A percentile compares a stretch with the other conserved stretches of the same genome.
phyloP scores from a whole-genome alignment of 768 basidiomycete species.

The Cystobasidium onofrii region DNA sequence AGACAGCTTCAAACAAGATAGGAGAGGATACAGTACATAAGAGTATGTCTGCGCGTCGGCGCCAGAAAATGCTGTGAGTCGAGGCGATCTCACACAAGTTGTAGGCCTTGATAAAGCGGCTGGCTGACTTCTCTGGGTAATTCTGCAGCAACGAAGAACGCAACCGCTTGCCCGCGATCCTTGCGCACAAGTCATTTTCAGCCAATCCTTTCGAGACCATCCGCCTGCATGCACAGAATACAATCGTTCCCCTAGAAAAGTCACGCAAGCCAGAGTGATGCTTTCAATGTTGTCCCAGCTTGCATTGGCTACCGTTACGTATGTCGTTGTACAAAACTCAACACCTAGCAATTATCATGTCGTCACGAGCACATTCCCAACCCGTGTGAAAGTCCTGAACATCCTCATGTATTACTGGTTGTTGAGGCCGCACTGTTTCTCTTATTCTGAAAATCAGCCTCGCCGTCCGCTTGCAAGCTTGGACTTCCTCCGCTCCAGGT shows the following conservation, averaged over 20 bases:
- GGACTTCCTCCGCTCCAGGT: conserved; percentile 10
- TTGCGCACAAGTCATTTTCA: conserved; percentile 36
- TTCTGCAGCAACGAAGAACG: conserved; percentile 33
- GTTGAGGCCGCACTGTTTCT: background rate
- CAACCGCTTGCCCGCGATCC: conserved; percentile 36
- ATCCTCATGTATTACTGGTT: background rate
- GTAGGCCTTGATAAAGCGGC: background rate
- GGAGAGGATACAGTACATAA: conserved; percentile 21
- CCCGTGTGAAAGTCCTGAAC: no score
- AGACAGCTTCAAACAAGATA: conserved; percentile 13
- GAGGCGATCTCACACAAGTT: background rate
- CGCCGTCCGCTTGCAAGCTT: background rate
- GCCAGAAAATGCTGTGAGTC: conserved; percentile 24
- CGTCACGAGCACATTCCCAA: background rate
- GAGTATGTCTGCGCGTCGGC: conserved; percentile 17
- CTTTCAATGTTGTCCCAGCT: background rate
- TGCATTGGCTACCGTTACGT: background rate
- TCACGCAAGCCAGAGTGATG: background rate
- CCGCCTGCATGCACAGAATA: conserved; percentile 37
- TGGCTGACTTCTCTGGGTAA: background rate
- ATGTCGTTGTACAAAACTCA: background rate
- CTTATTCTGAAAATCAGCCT: background rate
- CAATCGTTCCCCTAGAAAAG: conserved; percentile 24
- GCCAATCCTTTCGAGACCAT: conserved; percentile 39
- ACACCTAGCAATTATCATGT: background rate